Conservation (phyloP, 768 basidiomycete species). For the Lactifluus echinatus region DNA sequence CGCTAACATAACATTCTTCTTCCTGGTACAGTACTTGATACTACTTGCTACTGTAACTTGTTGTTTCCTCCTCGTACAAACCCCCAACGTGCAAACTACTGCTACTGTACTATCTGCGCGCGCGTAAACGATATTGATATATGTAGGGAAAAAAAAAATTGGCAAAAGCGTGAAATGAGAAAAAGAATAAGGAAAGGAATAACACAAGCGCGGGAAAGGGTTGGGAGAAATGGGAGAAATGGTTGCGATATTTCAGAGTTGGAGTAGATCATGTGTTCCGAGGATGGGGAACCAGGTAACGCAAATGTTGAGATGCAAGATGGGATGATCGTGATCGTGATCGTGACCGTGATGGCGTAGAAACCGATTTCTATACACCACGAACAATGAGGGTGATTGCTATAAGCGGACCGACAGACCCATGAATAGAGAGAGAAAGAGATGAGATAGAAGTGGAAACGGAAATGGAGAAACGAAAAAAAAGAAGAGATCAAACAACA, state of each 20-base stretch:
- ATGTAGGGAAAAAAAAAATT: not conserved
- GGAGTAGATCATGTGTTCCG: not conserved
- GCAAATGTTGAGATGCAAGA: not conserved
- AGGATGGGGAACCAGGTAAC: not conserved
- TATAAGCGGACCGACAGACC: constrained; percentile 7
- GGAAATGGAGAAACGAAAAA: no score
- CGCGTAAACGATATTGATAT: not conserved
- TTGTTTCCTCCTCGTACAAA: constrained; percentile 10
- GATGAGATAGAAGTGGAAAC: constrained; percentile 6
- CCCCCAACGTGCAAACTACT: not conserved
- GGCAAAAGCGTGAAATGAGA: not conserved
- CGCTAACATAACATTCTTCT: not conserved
- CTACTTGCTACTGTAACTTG: constrained; percentile 19
- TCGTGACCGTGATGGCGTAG: constrained; percentile 8
- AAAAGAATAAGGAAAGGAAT: constrained; percentile 15
- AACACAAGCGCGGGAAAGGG: not conserved
- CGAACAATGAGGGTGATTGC: constrained; percentile 15
- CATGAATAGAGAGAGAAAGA: constrained; percentile 5
- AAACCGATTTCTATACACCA: constrained; percentile 15
- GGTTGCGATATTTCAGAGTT: not conserved
- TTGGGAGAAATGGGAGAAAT: not conserved
- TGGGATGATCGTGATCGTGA: constrained; percentile 11
- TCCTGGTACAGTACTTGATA: constrained; percentile 7
- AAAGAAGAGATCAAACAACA: not conserved
- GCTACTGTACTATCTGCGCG: not conserved